phyloP scores from a whole-genome alignment of 148 eudicot genomes.

The Spergularia bocconei region DNA sequence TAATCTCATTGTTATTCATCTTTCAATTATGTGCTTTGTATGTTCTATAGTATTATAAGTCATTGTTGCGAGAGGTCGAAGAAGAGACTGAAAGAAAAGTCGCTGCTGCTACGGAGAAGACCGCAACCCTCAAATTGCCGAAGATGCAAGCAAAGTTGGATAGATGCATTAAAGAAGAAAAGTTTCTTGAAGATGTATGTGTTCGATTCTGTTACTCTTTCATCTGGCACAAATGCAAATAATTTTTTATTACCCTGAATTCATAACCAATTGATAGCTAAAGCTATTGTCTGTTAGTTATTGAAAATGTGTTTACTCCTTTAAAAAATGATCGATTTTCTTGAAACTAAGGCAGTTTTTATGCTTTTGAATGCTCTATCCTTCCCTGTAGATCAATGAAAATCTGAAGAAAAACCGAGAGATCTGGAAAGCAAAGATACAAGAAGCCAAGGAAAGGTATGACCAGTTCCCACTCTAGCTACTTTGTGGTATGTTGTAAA shows the following conservation, averaged over 20 bases:
- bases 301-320: background rate
- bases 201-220: conserved; percentile 2
- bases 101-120: conserved; percentile 57
- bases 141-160: conserved; percentile 75
- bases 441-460: conserved; percentile 67
- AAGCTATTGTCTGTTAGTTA: background rate
- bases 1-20: background rate
- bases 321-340: conserved; percentile 6
- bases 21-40: conserved; percentile 16
- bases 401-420: conserved; percentile 69
- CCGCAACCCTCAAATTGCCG: conserved; percentile 53
- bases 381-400: conserved; percentile 62
- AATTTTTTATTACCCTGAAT: background rate
- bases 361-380: background rate
- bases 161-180: conserved; percentile 64
- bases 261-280: background rate
- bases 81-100: conserved; percentile 67
- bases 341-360: background rate
- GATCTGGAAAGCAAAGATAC: conserved; percentile 68
- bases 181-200: conserved; percentile 76
- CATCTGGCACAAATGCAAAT: background rate
- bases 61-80: conserved; percentile 66
- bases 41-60: conserved; percentile 67
- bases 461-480: background rate
- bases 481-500: background rate